Percentiles rank a stretch among this genome's conserved stretches.
phyloP scores from a whole-genome alignment of 768 basidiomycete species.

The Rhodosporidiobolus odoratus region DNA sequence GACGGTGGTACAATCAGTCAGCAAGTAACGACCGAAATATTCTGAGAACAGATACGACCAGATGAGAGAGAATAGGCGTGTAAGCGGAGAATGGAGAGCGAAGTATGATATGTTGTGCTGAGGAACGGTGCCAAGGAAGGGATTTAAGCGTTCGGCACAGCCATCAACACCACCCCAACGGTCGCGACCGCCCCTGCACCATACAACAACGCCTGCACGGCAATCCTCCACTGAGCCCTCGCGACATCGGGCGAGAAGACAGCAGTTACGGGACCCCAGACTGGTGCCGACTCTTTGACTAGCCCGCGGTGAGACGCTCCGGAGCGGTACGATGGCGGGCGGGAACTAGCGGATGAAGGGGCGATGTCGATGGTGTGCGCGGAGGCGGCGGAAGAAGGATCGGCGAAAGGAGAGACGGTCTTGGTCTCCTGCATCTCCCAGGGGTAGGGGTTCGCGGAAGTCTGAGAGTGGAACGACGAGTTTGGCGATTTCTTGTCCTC shows the following conservation, averaged over 20 bases:
- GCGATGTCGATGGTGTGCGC: constrained; percentile 9
- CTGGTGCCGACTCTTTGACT: constrained; percentile 22
- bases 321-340: constrained; percentile 35
- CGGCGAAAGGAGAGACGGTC: too few species aligned
- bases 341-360: not conserved
- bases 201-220: constrained; percentile 12
- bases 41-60: too few species aligned
- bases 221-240: constrained; percentile 29
- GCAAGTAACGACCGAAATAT: too few species aligned
- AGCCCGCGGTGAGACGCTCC: constrained; percentile 11
- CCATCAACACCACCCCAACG: constrained; percentile 28
- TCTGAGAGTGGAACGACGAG: constrained; percentile 29
- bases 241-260: constrained; percentile 33
- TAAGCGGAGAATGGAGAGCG: not conserved
- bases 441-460: constrained; percentile 29
- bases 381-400: constrained; percentile 2
- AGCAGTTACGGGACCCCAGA: constrained; percentile 24
- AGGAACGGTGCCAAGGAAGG: not conserved
- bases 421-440: constrained; percentile 36
- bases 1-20: too few species aligned
- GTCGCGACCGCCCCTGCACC: constrained; percentile 2
- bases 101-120: not conserved
- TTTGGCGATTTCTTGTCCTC: constrained; percentile 19
- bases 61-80: not conserved
- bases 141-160: constrained; percentile 23